Evolutionary conservation across 2,329 filamentous ascomycete species (phyloP), one percentile per base, ranked within the genome.

Genomic region (Pochonia chlamydosporia): DNA sequence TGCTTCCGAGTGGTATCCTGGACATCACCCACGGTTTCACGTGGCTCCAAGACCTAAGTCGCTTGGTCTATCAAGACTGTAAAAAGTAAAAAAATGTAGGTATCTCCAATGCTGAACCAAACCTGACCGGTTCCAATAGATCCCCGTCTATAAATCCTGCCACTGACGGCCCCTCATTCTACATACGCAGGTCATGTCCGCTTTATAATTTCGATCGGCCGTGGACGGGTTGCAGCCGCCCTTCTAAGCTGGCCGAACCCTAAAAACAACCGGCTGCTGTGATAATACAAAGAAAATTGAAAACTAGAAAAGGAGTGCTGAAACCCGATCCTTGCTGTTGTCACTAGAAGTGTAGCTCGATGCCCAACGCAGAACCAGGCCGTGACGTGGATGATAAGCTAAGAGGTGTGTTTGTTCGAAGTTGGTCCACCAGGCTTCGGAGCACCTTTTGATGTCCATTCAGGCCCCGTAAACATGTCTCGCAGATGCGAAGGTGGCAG

Each of bases 401-500:
- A 18, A 55, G 49, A 9, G 54, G 53, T 18, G 48, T 56, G 41
- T 40, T 45, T 10, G 28, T 44, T 28, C 46, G 43, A 35, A 59
- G 36, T 8, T 64, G 57, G n/a, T 63, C 59, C 49, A 77, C 54
- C 8, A 77, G 58, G 31, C 54, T 59, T n/a, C 55, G 52, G 25
- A 81, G 60, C 49, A 79, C 69, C 21, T 69, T 65, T 33, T 66
- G 63, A 40, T 69, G 64, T 21, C 56, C 57, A 23, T 67, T 63
- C 46, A 81, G 59, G 20, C 63, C 57, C 11, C 64, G 68, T 33
- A 66, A 58, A 54, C 78, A 82, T 2, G 62, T 52, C 26, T 67
- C 65, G 59, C 78, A 82, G 48, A 81, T 69, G 44, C 76, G 71
- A 41, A 80, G 54, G 49, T 70, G 66, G 60, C 76, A 80, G 59